Evolutionary conservation across 1,284 basidiomycete genomes (phyloP).

Genomic region (Clitocybe nebularis): DNA sequence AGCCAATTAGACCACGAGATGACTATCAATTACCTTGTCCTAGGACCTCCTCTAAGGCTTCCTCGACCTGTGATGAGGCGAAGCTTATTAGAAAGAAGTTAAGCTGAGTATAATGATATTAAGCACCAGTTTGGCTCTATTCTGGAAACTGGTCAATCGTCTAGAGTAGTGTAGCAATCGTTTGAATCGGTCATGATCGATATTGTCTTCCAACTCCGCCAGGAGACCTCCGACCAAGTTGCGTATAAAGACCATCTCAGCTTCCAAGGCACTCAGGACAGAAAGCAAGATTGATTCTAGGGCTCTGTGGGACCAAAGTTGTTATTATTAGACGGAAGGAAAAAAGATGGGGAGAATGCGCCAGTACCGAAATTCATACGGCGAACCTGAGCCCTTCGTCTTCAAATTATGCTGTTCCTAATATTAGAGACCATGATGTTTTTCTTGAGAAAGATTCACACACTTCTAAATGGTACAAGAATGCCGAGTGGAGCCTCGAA

Average conservation of each 20-base stretch:
- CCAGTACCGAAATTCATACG: slow-evolving; percentile 91
- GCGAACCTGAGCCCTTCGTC: slow-evolving; percentile 57
- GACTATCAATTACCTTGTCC: slow-evolving; percentile 72
- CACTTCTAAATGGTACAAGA: slow-evolving; percentile 86
- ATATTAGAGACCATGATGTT: too few species aligned
- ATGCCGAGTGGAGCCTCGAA: slow-evolving; percentile 80
- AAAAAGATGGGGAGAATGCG: not conserved
- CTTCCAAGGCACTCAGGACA: slow-evolving; percentile 85
- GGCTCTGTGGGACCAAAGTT: slow-evolving; percentile 49
- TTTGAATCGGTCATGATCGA: slow-evolving; percentile 90
- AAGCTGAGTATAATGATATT: slow-evolving; percentile 2
- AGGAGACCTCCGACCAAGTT: slow-evolving; percentile 84
- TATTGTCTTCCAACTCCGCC: slow-evolving; percentile 90
- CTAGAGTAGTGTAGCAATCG: slow-evolving; percentile 87
- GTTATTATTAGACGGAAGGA: slow-evolving; percentile 11
- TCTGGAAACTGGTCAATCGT: slow-evolving; percentile 82
- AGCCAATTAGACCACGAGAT: slow-evolving; percentile 1
- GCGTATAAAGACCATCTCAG: slow-evolving; percentile 88
- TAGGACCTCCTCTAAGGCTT: slow-evolving; percentile 85
- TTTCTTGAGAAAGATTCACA: slow-evolving; percentile 23
- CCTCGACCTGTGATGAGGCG: slow-evolving; percentile 86
- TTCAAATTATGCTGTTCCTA: slow-evolving; percentile 71
- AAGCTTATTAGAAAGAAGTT: too few species aligned
- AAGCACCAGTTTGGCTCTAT: slow-evolving; percentile 74
- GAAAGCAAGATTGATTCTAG: slow-evolving; percentile 88